phyloP scores from a whole-genome alignment of 257 asterid genomes.

The Primulina huaijiensis region DNA sequence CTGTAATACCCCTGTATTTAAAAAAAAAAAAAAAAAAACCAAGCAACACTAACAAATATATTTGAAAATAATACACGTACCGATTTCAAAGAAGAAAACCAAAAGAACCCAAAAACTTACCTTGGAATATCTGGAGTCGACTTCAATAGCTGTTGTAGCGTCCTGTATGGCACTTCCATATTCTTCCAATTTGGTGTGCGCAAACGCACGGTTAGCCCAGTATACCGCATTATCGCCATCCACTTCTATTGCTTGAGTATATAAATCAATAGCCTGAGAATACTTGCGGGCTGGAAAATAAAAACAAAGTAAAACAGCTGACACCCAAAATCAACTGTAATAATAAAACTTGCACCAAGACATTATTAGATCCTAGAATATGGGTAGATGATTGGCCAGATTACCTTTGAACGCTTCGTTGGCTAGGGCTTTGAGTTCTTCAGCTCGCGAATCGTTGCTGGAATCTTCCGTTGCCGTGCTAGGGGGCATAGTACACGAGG shows the following conservation, averaged over 20 bases:
- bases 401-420: slow-evolving; percentile 97
- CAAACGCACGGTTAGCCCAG: slow-evolving; percentile 98
- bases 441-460: slow-evolving; percentile 51
- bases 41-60: slow-evolving; percentile 12
- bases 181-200: slow-evolving; percentile 92
- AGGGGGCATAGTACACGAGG: slow-evolving; percentile 49
- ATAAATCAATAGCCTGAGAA: slow-evolving; percentile 90
- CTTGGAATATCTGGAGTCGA: slow-evolving; percentile 90
- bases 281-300: slow-evolving; percentile 64
- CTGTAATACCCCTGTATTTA: slow-evolving; percentile 82
- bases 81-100: slow-evolving; percentile 7
- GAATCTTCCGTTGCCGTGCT: slow-evolving; percentile 70
- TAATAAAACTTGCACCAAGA: slow-evolving; percentile 6
- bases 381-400: background rate
- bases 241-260: slow-evolving; percentile 81
- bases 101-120: slow-evolving; percentile 28
- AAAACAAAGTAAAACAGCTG: slow-evolving; percentile 18
- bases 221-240: slow-evolving; percentile 73
- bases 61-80: background rate
- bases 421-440: slow-evolving; percentile 71
- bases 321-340: background rate
- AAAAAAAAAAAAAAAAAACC: slow-evolving; percentile 5
- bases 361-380: background rate
- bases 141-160: slow-evolving; percentile 76
- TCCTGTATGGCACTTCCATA: slow-evolving; percentile 97